Base-by-base conservation (phyloP, 495 filamentous ascomycete species). In the Choiromyces venosus region DNA sequence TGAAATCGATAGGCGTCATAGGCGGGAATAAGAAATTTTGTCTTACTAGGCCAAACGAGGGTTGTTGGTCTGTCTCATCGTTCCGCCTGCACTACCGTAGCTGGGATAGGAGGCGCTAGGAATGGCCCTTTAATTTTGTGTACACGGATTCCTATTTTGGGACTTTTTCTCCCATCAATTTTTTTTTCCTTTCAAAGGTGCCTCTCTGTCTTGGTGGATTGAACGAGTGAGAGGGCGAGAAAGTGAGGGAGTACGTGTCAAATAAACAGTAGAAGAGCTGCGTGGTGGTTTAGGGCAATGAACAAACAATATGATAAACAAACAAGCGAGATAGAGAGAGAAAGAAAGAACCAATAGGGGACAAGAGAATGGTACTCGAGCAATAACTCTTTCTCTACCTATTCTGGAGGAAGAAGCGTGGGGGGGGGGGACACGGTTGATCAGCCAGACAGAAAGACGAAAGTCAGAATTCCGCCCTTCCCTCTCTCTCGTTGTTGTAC, bases 111-210 rank as follows among this genome's bases (percentile, higher is more conserved):
- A 40, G 16, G 74, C 69, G 61, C 74, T 73, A 77, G 69, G 37
- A 66, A 37, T 66, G 66, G 71, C 70, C 75, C 74, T 77, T 77
- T 77, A 77, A 77, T 77, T 77, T 77, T 72, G 69, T 37, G 40
- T 73, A 3, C 52, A 61, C 16, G 5, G 52, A 61, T 61, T 71
- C 46, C 40, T 64, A 39, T 29, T 67, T n/a, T 76, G 66, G 18
- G 37, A 16, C n/a, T n/a, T 7, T 37, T 44, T 46, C 66, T 67
- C 66, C 37, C 19, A 9, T 65, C 16, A 21, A 42, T 69, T 52
- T 39, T 67, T 68, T n/a, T 72, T 25, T 21, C 65, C 37, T 37
- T 37, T 46, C 36, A 25, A 42, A 40, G 19, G 56, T 70, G n/a
- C 38, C 10, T n/a, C n/a, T n/a, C n/a, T 33, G 52, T 61, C 25